Evolutionary conservation across 2,329 filamentous ascomycete genomes (phyloP), one percentile per base, ranked within the genome.

Genomic region (Parasarocladium wereldwijsianum): DNA sequence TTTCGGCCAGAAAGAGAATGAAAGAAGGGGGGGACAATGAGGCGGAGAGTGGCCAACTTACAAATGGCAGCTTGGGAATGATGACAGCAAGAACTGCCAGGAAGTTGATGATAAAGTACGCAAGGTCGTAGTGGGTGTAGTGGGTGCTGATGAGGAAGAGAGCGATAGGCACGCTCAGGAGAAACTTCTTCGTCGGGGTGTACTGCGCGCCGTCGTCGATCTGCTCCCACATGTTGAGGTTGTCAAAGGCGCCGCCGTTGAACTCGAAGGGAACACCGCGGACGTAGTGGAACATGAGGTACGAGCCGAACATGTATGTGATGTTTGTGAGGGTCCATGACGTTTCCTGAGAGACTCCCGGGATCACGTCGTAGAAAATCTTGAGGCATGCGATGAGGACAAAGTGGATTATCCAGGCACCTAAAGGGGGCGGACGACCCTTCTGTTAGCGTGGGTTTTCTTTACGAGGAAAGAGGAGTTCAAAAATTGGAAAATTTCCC

Each of bases 161-260:
- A 39, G 86, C 70, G 45, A 98, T 93, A 22, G 90, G 90, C 19
- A 96, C 87, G 46, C 79, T 84, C 44, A 96, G 75, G 35, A 98
- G 66, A 49, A 98, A 98, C 58, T 98, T 98, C 67, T 98, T 98
- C 41, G 90, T 83, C 4, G 90, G 90, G 1, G 90, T 98, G 62
- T 96, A 98, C 55, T 98, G 90, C 44, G 90, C 90, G 26, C 90
- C 90, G 47, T 96, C 92, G 63, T 98, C 90, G 54, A 98, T 98
- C 61, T 98, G 90, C 63, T 98, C 90, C 90, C 90, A 98, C 90
- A 98, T 96, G 62, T 96, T 98, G 49, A 98, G 69, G 56, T 98
- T 96, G 66, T 98, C 90, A 57, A 96, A 98, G 43, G 90, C 90
- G 35, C 90, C 90, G 33, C 83, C 79, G 52, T 98, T 98, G 69